A percentile compares a stretch with the other conserved stretches of the same genome.
Evolutionary conservation across 495 filamentous ascomycete species (phyloP).

Genomic region (Geoglossum glabrum): DNA sequence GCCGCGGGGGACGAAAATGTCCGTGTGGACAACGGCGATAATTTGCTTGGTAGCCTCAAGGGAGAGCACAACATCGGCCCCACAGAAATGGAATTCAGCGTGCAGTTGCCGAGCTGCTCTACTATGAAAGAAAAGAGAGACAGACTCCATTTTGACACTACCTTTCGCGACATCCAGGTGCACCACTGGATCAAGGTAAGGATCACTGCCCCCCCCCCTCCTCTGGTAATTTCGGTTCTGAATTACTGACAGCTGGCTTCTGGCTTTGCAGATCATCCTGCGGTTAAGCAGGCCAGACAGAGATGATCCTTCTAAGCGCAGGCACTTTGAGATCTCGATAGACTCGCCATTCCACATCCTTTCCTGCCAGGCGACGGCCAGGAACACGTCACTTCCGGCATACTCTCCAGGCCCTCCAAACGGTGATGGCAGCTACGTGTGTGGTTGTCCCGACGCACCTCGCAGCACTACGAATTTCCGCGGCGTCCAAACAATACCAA

Average conservation of each 20-base stretch:
- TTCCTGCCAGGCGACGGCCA: constrained; percentile 79
- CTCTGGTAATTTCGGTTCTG: neutral
- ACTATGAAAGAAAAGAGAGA: constrained; percentile 44
- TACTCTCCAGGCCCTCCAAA: constrained; percentile 40
- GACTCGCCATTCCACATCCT: constrained; percentile 94
- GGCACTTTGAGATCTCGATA: constrained; percentile 97
- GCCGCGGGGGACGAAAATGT: constrained; percentile 38
- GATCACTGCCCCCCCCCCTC: neutral
- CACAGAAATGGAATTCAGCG: constrained; percentile 94
- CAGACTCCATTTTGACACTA: constrained; percentile 80
- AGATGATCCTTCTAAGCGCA: constrained; percentile 58
- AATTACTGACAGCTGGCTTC: constrained; percentile 3
- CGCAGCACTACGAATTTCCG: constrained; percentile 16
- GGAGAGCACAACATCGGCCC: constrained; percentile 51
- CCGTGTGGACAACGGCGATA: constrained; percentile 30
- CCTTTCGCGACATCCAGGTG: constrained; percentile 88
- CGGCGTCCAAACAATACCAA: constrained; percentile 16
- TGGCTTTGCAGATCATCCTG: constrained; percentile 86
- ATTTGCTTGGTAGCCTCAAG: constrained; percentile 63
- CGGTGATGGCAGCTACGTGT: constrained; percentile 25
- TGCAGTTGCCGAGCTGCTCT: constrained; percentile 72
- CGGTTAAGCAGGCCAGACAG: constrained; percentile 76
- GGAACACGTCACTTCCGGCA: constrained; percentile 73
- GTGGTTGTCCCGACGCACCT: constrained; percentile 58
- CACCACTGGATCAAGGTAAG: constrained; percentile 98